Evolutionary conservation across 73 alveolate species (phyloP).

Genomic region (Blepharisma japonicum): DNA sequence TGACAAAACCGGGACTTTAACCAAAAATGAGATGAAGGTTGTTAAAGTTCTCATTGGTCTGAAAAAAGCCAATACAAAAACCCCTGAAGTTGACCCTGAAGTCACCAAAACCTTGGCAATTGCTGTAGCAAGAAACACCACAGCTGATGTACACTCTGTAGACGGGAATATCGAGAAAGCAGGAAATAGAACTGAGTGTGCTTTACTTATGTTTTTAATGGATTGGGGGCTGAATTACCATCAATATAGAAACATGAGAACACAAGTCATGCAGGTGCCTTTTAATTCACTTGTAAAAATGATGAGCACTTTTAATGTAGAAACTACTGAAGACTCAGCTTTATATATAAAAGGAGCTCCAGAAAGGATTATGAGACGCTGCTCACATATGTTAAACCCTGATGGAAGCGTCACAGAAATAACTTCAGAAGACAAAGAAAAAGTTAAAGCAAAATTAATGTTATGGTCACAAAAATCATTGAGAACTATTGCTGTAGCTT

Average conservation of each 20-base stretch:
- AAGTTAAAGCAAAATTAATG: not conserved
- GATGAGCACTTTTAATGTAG: slow-evolving; percentile 21
- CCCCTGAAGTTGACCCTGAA: slow-evolving; percentile 24
- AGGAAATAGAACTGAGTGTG: slow-evolving; percentile 57
- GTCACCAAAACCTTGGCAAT: not conserved
- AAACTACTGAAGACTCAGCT: slow-evolving; percentile 63
- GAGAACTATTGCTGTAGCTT: slow-evolving; percentile 26
- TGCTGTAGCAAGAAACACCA: slow-evolving; percentile 10
- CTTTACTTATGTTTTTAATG: slow-evolving; percentile 39
- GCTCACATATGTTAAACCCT: slow-evolving; percentile 40
- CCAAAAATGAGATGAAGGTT: slow-evolving; percentile 84
- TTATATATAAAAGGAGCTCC: slow-evolving; percentile 87
- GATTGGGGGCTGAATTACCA: not conserved
- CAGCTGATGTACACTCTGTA: slow-evolving; percentile 4
- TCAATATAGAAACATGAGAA: not conserved
- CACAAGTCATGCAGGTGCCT: not conserved
- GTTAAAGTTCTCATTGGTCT: slow-evolving; percentile 24
- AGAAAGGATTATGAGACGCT: slow-evolving; percentile 67
- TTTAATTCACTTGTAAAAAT: slow-evolving; percentile 2
- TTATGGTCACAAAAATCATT: not conserved
- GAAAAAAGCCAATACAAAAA: not conserved
- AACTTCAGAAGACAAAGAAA: not conserved
- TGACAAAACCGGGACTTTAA: slow-evolving; percentile 91
- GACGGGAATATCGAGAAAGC: slow-evolving; percentile 3
- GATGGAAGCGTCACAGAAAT: not conserved